phyloP scores from a whole-genome alignment of 306 rosid species.

The Astragalus membranaceus region DNA sequence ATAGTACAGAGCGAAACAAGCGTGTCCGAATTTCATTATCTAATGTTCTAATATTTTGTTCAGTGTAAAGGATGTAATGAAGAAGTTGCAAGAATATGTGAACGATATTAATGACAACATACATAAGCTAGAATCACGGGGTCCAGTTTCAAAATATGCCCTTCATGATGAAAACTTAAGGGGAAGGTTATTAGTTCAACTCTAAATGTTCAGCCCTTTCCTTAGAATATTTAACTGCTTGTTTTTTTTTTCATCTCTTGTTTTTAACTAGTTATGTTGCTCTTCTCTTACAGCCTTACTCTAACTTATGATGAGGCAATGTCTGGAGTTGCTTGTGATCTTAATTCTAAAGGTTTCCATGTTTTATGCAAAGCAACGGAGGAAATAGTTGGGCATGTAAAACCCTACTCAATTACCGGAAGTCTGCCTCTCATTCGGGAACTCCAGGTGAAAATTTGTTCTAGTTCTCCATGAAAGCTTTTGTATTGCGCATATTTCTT shows the following conservation, averaged over 20 bases:
- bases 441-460: slow-evolving; percentile 52
- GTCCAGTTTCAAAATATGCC: slow-evolving; percentile 88
- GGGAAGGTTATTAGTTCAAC: slow-evolving; percentile 52
- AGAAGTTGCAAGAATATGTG: slow-evolving; percentile 67
- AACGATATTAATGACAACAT: slow-evolving; percentile 61
- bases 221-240: not conserved
- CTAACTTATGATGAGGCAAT: slow-evolving; percentile 57
- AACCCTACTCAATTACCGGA: slow-evolving; percentile 92
- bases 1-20: not conserved
- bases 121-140: slow-evolving; percentile 62
- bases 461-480: not conserved
- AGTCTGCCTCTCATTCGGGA: slow-evolving; percentile 87
- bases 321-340: slow-evolving; percentile 89
- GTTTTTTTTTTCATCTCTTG: slow-evolving; percentile 8
- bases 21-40: not conserved
- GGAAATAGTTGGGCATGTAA: slow-evolving; percentile 81
- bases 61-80: slow-evolving; percentile 70
- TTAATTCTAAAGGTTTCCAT: slow-evolving; percentile 71
- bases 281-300: slow-evolving; percentile 50
- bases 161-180: slow-evolving; percentile 62
- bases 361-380: slow-evolving; percentile 91
- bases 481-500: not conserved
- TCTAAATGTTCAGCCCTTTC: not conserved
- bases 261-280: not conserved
- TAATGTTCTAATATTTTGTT: slow-evolving; percentile 11